These are phyloP conservation scores for Hymenotorrendiella dingleyae DNA, from an alignment of 2,329 filamentous ascomycete species.

Conservation along the genomic window DNA sequence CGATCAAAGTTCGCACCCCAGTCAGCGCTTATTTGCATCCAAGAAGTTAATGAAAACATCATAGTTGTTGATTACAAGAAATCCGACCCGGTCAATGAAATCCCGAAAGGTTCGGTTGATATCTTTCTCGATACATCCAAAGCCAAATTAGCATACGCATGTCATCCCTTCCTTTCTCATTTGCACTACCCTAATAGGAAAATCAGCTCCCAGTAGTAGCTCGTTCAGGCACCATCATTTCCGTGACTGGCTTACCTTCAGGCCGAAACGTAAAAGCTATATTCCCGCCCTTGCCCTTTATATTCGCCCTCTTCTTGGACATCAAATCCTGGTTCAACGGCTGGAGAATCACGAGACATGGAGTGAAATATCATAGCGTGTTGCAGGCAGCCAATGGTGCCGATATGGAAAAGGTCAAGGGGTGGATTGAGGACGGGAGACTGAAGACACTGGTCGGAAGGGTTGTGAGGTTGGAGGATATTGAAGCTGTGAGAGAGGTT, in stretches of 20 bases:
- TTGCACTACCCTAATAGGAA: constrained; percentile 31
- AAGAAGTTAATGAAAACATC: too few species aligned
- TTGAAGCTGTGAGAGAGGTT: constrained; percentile 33
- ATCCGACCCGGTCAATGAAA: constrained; percentile 25
- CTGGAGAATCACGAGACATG: constrained; percentile 11
- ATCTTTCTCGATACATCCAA: constrained; percentile 42
- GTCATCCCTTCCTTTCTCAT: too few species aligned
- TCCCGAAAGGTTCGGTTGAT: constrained; percentile 34
- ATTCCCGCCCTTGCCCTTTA: constrained; percentile 23
- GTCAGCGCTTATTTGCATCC: too few species aligned
- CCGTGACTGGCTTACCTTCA: constrained; percentile 34
- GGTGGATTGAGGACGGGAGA: constrained; percentile 27
- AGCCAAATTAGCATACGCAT: too few species aligned
- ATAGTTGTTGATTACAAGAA: constrained; percentile 38
- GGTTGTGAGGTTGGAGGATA: constrained; percentile 30
- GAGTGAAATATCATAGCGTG: constrained; percentile 26
- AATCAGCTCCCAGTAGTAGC: constrained; percentile 33
- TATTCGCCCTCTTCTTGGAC: constrained; percentile 26
- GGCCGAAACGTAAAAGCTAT: constrained; percentile 28
- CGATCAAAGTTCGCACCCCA: too few species aligned
- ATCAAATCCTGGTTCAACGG: constrained; percentile 26
- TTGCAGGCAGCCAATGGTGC: constrained; percentile 30
- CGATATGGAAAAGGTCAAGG: constrained; percentile 30
- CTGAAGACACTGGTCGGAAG: constrained; percentile 33
- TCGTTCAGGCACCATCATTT: constrained; percentile 34